Evolutionary conservation across 2,329 filamentous ascomycete genomes (phyloP), one percentile per base, ranked within the genome.

Genomic region (Clarireedia hainanense): DNA sequence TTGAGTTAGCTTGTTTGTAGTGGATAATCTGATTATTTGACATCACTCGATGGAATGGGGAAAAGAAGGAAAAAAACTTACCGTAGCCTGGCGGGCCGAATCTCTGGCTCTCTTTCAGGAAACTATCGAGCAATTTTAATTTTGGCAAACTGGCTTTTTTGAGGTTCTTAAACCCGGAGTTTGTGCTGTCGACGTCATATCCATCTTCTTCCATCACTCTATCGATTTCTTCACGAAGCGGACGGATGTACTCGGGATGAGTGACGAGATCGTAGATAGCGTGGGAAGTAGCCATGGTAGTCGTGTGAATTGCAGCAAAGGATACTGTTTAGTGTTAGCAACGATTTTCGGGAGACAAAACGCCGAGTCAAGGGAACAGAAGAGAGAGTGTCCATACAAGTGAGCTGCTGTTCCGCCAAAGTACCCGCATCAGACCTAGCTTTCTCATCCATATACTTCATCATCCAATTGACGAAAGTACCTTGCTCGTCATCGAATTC

Each of bases 221-320:
- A 6, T 65, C 26, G 5, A 68, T 63, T 46, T 67, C 65, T 7
- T 67, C 57, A 2, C 61, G 59, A 1, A 68, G 55, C 17, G 58
- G 59, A 36, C 58, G 47, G 7, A 64, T 57, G 20, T 78, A 72
- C 30, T 81, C 75, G 0, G 78, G 79, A 9, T 70, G 61, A 3
- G 75, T 71, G 0, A 74, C 75, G 3, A 85, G 65, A 55, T 79
- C 76, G 62, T 78, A 81, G 48, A 84, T 72, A 61, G 75, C 57
- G 71, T 80, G 68, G 1, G 75, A 76, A 0, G 72, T 60, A 0
- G 74, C 70, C 47, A 75, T 63, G 0, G 74, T 73, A 0, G 76
- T 80, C 0, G 77, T 79, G 57, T 79, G 76, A 27, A 81, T 80
- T 2, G 78, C 74, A 0, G 76, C 76, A 4, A 57, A 55, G 6